phyloP scores from a whole-genome alignment of 139 green algal genomes.

The Eudorina sp. region DNA sequence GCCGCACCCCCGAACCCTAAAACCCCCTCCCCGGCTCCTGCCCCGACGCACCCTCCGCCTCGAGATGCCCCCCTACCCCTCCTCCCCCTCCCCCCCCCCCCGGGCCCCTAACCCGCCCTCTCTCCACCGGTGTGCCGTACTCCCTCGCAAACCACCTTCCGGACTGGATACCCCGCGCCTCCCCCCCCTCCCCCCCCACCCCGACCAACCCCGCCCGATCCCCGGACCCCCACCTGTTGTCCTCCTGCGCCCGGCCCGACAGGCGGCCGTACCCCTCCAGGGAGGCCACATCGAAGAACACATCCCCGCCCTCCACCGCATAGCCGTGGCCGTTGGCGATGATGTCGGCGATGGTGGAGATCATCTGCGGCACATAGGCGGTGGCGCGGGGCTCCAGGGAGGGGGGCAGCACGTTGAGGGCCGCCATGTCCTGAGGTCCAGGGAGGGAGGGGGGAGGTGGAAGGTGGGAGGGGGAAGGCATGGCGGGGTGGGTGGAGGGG shows the following conservation, averaged over 20 bases:
- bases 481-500: too few species aligned
- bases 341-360: conserved; percentile 90
- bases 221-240: conserved; percentile 59
- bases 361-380: conserved; percentile 90
- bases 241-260: conserved; percentile 82
- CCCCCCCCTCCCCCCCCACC: neutral
- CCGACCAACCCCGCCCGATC: neutral
- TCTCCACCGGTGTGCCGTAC: neutral
- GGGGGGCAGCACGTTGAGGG: conserved; percentile 89
- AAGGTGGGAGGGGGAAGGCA: neutral
- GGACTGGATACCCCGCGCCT: neutral
- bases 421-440: conserved; percentile 84
- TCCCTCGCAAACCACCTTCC: too few species aligned
- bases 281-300: conserved; percentile 94
- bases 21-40: neutral
- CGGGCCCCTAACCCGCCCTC: neutral
- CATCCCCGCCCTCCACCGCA: conserved; percentile 81
- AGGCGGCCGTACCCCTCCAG: conserved; percentile 91
- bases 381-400: conserved; percentile 92
- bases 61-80: neutral
- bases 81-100: neutral
- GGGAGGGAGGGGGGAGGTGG: neutral
- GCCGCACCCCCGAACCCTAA: too few species aligned
- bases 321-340: conserved; percentile 94
- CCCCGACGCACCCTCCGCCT: neutral